Conservation (phyloP, 371 early-diverging fungal genomes). For the Dinochytrium kinnereticum region DNA sequence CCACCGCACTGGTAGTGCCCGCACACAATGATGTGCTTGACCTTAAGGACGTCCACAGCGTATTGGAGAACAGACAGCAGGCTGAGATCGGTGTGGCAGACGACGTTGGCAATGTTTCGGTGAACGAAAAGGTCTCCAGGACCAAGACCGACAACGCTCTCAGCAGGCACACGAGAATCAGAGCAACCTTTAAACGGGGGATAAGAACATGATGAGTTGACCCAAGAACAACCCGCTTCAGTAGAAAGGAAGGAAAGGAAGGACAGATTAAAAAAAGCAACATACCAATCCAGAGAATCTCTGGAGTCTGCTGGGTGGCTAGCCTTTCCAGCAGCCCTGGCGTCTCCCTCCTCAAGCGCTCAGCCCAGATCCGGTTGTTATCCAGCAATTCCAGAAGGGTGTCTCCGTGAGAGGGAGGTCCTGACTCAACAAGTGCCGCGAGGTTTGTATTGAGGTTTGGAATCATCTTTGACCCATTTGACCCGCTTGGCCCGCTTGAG, state of each 20-base stretch:
- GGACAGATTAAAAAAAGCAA: not conserved
- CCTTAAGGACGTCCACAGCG: slow-evolving; percentile 88
- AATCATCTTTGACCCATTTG: no score
- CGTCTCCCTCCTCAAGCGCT: slow-evolving; percentile 46
- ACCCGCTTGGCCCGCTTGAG: no score
- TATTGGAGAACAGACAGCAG: slow-evolving; percentile 89
- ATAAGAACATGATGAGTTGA: no score
- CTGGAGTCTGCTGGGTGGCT: slow-evolving; percentile 78
- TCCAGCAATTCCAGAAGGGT: slow-evolving; percentile 28
- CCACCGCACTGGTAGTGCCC: slow-evolving; percentile 94
- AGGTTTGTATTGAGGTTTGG: no score
- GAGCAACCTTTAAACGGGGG: slow-evolving; percentile 77
- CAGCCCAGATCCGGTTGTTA: slow-evolving; percentile 65
- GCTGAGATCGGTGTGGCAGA: slow-evolving; percentile 72
- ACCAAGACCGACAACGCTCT: slow-evolving; percentile 46
- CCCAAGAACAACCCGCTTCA: no score
- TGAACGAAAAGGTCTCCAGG: slow-evolving; percentile 94
- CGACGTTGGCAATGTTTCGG: slow-evolving; percentile 95
- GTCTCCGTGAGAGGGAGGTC: slow-evolving; percentile 2
- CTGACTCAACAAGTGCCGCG: no score
- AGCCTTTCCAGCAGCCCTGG: slow-evolving; percentile 66
- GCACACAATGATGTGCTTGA: slow-evolving; percentile 91
- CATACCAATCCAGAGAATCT: slow-evolving; percentile 88
- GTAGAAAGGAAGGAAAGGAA: slow-evolving; percentile 1
- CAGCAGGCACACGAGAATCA: slow-evolving; percentile 89